Base-by-base conservation (phyloP, 306 rosid species). In the Styphnolobium japonicum region DNA sequence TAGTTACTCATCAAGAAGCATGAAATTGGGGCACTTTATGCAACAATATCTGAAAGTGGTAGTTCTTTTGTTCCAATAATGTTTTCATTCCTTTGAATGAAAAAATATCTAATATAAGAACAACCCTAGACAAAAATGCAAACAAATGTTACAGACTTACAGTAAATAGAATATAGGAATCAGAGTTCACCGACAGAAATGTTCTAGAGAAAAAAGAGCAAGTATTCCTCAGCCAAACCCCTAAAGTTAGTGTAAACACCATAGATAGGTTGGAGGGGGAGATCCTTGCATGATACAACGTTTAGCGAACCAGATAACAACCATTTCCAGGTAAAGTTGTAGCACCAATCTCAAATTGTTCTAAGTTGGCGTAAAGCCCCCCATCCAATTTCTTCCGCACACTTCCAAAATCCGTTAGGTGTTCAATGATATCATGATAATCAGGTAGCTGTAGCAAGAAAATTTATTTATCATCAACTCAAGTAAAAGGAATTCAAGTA, bases 361-460 rank as follows among this genome's bases (percentile, higher is more conserved):
- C 98, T 57, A 94, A 79, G 83, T 76, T 77, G 55, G 80, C 16
- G 77, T 94, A 94, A n/a, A 78, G 86, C 68, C 86, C 94, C 11
- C 36, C 88, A 82, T 94, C 94, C 45, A 94, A 68, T 66, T 94
- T 92, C 80, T 88, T 77, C 86, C 91, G 82, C 79, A 92, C 88
- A 49, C 97, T 94, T 76, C 91, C 90, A 80, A 91, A 94, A 85
- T 94, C 98, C 98, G 92, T 94, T 2, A 97, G 98, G 61, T 82
- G 77, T 25, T 86, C 83, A 79, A 94, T 84, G 67, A 86, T 82
- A 76, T 89, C 95, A 82, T 88, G 92, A 73, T 94, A 94, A 88
- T 94, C 98, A 10, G 98, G 98, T 56, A 94, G 94, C 98, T 94
- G 90, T 48, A 73, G 67, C 72, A 83, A 77, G 60, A 77, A 16